These are phyloP conservation scores for Francoa sonchifolia DNA, from an alignment of 441 rosid genomes.

Conservation along the genomic window DNA sequence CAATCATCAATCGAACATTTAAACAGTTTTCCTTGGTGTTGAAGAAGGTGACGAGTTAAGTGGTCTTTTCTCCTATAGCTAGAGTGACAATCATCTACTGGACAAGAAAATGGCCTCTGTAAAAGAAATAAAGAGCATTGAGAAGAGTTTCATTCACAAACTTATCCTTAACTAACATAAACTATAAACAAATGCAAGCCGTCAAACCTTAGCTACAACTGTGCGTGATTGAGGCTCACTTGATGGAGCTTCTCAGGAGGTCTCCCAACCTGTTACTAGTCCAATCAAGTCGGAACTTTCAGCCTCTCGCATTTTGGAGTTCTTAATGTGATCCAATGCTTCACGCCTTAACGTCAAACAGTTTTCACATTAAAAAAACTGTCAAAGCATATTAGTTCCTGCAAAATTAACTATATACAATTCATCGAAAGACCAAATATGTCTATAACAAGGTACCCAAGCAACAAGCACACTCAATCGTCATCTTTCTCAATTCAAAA, in stretches of 20 bases:
- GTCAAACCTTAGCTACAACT: slow-evolving; percentile 29
- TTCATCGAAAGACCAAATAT: not conserved
- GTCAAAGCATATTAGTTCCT: slow-evolving; percentile 24
- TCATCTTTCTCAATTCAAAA: too few relatives aligned
- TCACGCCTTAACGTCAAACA: slow-evolving; percentile 34
- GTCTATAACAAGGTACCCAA: too few relatives aligned
- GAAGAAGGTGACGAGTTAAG: slow-evolving; percentile 55
- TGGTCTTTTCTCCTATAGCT: slow-evolving; percentile 81
- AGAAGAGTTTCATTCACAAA: not conserved
- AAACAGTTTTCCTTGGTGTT: slow-evolving; percentile 61
- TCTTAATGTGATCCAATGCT: slow-evolving; percentile 84
- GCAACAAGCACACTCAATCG: too few relatives aligned
- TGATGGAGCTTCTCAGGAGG: slow-evolving; percentile 95
- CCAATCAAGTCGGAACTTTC: slow-evolving; percentile 39
- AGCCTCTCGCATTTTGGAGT: slow-evolving; percentile 97
- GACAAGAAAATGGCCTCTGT: slow-evolving; percentile 64
- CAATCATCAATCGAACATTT: slow-evolving; percentile 53
- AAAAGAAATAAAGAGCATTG: not conserved
- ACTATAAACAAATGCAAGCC: slow-evolving; percentile 5
- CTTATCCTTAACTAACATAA: not conserved
- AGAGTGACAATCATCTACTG: slow-evolving; percentile 44
- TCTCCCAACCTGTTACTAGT: slow-evolving; percentile 96
- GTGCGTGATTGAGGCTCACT: slow-evolving; percentile 72
- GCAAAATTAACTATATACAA: slow-evolving; percentile 29
- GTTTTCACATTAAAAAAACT: slow-evolving; percentile 11